Percentiles rank a stretch among this genome's conserved stretches.
Evolutionary conservation across 2,329 filamentous ascomycete genomes (phyloP).

Genomic region (Xylariaceae sp.): DNA sequence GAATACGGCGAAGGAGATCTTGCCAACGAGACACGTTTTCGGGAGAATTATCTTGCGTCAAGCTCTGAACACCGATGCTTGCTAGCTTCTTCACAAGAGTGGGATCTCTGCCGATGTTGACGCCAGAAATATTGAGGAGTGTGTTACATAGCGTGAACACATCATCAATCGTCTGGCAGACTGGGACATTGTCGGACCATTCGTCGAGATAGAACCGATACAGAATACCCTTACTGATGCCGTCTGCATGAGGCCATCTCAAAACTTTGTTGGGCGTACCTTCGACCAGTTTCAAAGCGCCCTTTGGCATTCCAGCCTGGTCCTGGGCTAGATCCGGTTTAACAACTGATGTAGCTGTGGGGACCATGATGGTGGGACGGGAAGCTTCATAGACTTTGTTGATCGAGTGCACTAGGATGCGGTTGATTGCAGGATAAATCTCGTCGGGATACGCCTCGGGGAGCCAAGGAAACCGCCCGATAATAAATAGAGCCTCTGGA

Average conservation of each 20-base stretch:
- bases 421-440: slow-evolving; percentile 68
- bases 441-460: slow-evolving; percentile 79
- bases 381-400: slow-evolving; percentile 61
- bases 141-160: slow-evolving; percentile 82
- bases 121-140: slow-evolving; percentile 77
- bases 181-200: slow-evolving; percentile 87
- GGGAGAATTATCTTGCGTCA: slow-evolving; percentile 63
- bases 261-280: slow-evolving; percentile 61
- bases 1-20: slow-evolving; percentile 71
- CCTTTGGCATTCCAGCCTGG: slow-evolving; percentile 63
- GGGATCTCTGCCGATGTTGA: slow-evolving; percentile 82
- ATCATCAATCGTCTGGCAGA: slow-evolving; percentile 87
- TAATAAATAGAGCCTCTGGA: slow-evolving; percentile 86
- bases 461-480: slow-evolving; percentile 90
- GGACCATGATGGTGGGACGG: slow-evolving; percentile 28
- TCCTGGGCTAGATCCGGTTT: slow-evolving; percentile 48
- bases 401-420: slow-evolving; percentile 77
- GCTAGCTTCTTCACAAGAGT: slow-evolving; percentile 73
- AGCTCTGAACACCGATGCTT: slow-evolving; percentile 74
- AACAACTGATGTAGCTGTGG: slow-evolving; percentile 29
- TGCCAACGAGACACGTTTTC: slow-evolving; percentile 75
- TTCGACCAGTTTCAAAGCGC: slow-evolving; percentile 57
- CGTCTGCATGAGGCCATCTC: slow-evolving; percentile 81
- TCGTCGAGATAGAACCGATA: slow-evolving; percentile 98
- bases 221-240: slow-evolving; percentile 68